Percentiles rank a stretch among this genome's conserved stretches.
Conservation (phyloP, 805 yeast genomes). For the Metschnikowia similis region DNA sequence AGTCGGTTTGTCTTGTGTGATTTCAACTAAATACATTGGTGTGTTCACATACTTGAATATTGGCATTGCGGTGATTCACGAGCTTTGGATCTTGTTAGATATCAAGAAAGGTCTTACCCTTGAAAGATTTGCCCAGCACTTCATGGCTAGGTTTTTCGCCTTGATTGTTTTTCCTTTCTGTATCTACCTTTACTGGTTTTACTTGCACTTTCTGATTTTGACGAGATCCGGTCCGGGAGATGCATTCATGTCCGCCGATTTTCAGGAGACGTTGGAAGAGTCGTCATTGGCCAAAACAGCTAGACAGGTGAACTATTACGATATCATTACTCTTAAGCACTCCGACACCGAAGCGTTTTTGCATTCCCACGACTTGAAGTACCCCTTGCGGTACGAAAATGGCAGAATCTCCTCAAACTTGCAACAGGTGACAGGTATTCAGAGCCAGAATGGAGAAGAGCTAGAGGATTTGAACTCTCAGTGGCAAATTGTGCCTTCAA, state of each 20-base stretch:
- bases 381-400: slow-evolving; percentile 92
- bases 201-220: slow-evolving; percentile 80
- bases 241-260: slow-evolving; percentile 87
- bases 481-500: slow-evolving; percentile 79
- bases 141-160: slow-evolving; percentile 64
- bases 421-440: slow-evolving; percentile 83
- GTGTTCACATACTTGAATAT: slow-evolving; percentile 83
- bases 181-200: slow-evolving; percentile 86
- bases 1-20: slow-evolving; percentile 79
- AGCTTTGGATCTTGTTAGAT: slow-evolving; percentile 86
- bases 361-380: slow-evolving; percentile 73
- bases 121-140: slow-evolving; percentile 59
- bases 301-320: slow-evolving; percentile 69
- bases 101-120: slow-evolving; percentile 59
- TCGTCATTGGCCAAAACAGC: slow-evolving; percentile 70
- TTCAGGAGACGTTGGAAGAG: slow-evolving; percentile 89
- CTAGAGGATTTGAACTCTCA: slow-evolving; percentile 60
- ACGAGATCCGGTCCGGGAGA: slow-evolving; percentile 94
- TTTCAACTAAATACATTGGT: slow-evolving; percentile 95
- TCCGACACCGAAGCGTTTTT: slow-evolving; percentile 72
- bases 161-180: slow-evolving; percentile 77
- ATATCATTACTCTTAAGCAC: slow-evolving; percentile 72
- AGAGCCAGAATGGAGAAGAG: slow-evolving; percentile 31
- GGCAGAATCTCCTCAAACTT: slow-evolving; percentile 93
- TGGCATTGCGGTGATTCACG: slow-evolving; percentile 81